These are phyloP conservation scores for Metarhizium anisopliae DNA, from an alignment of 2,329 filamentous ascomycete genomes.

Conservation along the genomic window DNA sequence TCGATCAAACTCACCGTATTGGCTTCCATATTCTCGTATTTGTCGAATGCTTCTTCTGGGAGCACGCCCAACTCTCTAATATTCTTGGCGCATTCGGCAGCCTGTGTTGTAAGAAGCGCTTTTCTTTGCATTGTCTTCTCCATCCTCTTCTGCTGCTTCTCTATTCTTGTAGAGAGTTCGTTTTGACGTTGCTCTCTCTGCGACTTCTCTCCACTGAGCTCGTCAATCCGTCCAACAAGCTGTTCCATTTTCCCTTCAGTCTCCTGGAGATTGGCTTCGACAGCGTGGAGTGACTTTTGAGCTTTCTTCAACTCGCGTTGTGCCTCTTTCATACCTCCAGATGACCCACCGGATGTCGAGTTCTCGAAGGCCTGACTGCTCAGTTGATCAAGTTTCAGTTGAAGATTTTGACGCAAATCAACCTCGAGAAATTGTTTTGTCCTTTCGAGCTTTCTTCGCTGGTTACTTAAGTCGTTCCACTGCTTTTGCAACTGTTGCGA, in stretches of 20 bases:
- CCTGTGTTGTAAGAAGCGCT: constrained; percentile 66
- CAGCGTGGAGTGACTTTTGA: constrained; percentile 54
- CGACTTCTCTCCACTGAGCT: constrained; percentile 45
- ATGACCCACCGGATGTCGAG: constrained; percentile 46
- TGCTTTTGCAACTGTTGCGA: constrained; percentile 69
- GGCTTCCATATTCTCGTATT: constrained; percentile 75
- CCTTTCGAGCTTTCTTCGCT: constrained; percentile 68
- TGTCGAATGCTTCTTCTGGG: constrained; percentile 87
- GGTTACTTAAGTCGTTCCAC: constrained; percentile 64
- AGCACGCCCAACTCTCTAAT: constrained; percentile 90
- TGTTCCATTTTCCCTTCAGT: constrained; percentile 63
- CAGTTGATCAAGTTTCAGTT: constrained; percentile 79
- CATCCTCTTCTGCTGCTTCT: constrained; percentile 80
- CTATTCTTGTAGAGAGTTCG: constrained; percentile 67
- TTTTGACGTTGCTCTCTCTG: constrained; percentile 65
- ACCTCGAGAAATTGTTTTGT: constrained; percentile 78
- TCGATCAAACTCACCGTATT: constrained; percentile 50
- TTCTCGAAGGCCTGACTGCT: constrained; percentile 66
- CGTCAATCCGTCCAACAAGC: constrained; percentile 39
- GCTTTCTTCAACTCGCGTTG: constrained; percentile 75
- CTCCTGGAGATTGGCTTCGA: constrained; percentile 62
- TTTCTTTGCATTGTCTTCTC: constrained; percentile 90
- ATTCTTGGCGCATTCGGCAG: constrained; percentile 73
- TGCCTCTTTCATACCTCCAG: constrained; percentile 64
- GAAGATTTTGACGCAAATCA: constrained; percentile 81